Evolutionary conservation across 192 early-diverging fungal genomes (phyloP).

Genomic region (Entrophospora sp.): DNA sequence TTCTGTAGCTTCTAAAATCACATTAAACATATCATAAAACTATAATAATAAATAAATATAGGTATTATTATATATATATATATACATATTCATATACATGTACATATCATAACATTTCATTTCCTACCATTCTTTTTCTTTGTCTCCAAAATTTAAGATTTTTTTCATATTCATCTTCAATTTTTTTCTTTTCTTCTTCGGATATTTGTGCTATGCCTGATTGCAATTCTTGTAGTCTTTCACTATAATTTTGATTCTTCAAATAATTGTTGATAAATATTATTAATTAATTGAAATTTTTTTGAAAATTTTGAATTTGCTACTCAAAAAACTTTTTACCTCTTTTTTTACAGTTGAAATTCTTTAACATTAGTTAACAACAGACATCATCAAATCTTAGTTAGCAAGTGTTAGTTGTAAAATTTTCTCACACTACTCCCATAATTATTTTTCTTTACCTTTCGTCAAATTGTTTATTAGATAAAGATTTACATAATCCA

Average conservation of each 20-base stretch:
- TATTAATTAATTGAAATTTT: neutral
- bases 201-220: constrained; percentile 28
- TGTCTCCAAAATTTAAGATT: constrained; percentile 33
- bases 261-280: constrained; percentile 11
- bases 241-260: constrained; percentile 34
- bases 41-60: neutral
- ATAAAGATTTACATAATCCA: constrained; percentile 28
- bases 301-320: neutral
- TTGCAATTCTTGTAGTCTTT: constrained; percentile 23
- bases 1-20: neutral
- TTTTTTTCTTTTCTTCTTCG: constrained; percentile 27
- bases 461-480: constrained; percentile 27
- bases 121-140: constrained; percentile 28
- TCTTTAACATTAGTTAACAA: too few species aligned
- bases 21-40: neutral
- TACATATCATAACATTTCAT: neutral
- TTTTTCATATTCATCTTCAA: constrained; percentile 26
- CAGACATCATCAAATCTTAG: too few species aligned
- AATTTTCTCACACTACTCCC: too few species aligned
- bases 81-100: neutral
- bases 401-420: too few species aligned
- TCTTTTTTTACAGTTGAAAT: too few species aligned
- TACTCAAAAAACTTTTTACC: neutral
- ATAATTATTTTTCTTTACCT: constrained; percentile 16
- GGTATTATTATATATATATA: neutral